phyloP scores from a whole-genome alignment of 371 early-diverging fungal genomes.

The Mortierella sp. region DNA sequence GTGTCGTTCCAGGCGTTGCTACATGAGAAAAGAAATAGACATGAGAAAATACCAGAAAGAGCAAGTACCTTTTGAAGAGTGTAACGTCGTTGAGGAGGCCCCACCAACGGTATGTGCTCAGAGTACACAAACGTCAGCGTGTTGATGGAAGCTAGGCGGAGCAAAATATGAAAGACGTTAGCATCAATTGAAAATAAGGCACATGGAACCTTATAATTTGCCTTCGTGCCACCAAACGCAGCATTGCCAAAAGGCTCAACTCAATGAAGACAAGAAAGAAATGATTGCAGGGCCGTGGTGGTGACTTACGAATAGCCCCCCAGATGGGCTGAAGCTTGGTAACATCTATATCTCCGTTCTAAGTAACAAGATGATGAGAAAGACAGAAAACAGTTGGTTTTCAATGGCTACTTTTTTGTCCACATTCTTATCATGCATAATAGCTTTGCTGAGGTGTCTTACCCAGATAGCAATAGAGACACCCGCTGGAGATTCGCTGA shows the following conservation, averaged over 20 bases:
- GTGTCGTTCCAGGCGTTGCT: not conserved
- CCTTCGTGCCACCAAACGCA: not conserved
- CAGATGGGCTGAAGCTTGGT: constrained; percentile 24
- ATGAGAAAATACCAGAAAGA: too few relatives aligned
- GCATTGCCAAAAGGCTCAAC: too few relatives aligned
- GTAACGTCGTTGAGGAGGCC: constrained; percentile 6
- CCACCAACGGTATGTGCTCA: constrained; percentile 18
- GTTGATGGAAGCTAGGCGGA: constrained; percentile 39
- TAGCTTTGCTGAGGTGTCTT: not conserved
- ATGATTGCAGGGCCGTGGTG: too few relatives aligned
- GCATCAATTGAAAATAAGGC: not conserved
- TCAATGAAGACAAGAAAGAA: not conserved
- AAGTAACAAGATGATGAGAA: not conserved
- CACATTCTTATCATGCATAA: not conserved
- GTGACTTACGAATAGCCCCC: constrained; percentile 35
- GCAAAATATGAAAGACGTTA: not conserved
- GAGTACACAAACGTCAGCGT: constrained; percentile 44
- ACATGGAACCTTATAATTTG: not conserved
- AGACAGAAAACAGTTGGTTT: too few relatives aligned
- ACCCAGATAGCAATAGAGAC: constrained; percentile 38
- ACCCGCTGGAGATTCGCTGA: not conserved
- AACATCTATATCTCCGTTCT: constrained; percentile 26
- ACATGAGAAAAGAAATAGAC: not conserved
- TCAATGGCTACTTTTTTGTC: not conserved
- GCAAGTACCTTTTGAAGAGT: constrained; percentile 31